phyloP scores from a whole-genome alignment of 1,284 basidiomycete genomes.

The Neonothopanus nambi region DNA sequence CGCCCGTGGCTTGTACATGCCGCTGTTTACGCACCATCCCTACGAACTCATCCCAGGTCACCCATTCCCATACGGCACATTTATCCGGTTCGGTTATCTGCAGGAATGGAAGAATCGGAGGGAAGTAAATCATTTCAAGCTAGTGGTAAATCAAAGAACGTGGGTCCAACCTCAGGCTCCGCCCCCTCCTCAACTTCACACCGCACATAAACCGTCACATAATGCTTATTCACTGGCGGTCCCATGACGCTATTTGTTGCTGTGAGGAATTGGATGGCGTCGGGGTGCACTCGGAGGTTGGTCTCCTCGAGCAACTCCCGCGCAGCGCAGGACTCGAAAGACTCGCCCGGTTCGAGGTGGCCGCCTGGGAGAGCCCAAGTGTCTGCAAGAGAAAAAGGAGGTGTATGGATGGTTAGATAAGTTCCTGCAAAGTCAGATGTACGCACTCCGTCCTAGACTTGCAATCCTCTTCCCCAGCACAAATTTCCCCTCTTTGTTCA shows the following conservation, averaged over 20 bases:
- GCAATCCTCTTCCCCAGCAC: constrained; percentile 6
- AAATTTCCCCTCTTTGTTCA: constrained; percentile 6
- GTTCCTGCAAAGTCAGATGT: neutral
- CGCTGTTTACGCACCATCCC: neutral
- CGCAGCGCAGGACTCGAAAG: constrained; percentile 8
- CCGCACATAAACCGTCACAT: constrained; percentile 10
- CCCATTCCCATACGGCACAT: constrained; percentile 12
- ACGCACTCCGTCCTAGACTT: constrained; percentile 7
- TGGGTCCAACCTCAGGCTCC: neutral
- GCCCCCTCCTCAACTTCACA: neutral
- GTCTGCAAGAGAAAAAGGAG: neutral
- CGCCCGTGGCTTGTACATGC: neutral
- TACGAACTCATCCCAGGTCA: constrained; percentile 8
- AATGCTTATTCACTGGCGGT: constrained; percentile 1
- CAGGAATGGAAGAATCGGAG: neutral
- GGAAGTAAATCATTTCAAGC: neutral
- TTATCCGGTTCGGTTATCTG: constrained; percentile 9
- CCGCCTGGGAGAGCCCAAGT: constrained; percentile 13
- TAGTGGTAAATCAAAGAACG: neutral
- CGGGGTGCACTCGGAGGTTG: neutral
- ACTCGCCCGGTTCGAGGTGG: constrained; percentile 11
- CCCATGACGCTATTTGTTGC: constrained; percentile 12
- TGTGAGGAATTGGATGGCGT: constrained; percentile 1
- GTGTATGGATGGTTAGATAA: no score
- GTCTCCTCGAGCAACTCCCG: constrained; percentile 13